These are phyloP conservation scores for Martiniozyma abietophila DNA, from an alignment of 805 yeast genomes.

Conservation along the genomic window DNA sequence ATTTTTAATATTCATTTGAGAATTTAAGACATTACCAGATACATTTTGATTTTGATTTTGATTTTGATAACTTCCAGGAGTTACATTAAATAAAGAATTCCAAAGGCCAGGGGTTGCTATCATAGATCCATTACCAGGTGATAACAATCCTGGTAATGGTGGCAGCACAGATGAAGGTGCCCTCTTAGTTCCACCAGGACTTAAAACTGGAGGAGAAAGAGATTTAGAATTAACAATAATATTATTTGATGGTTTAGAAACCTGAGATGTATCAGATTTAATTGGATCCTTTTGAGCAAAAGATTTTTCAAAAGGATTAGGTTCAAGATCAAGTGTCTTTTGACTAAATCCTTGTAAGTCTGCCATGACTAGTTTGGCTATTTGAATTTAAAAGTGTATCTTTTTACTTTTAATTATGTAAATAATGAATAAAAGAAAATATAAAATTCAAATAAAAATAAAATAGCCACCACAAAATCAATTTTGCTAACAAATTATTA, in stretches of 20 bases:
- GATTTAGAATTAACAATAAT: too few species aligned
- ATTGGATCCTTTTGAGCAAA: too few species aligned
- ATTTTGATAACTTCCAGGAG: slow-evolving; percentile 9
- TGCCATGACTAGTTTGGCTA: too few species aligned
- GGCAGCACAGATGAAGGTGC: slow-evolving; percentile 30
- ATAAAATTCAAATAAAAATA: too few species aligned
- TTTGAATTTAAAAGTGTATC: too few species aligned
- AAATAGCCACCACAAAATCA: too few species aligned
- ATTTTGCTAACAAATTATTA: too few species aligned
- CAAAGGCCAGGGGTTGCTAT: slow-evolving; percentile 50
- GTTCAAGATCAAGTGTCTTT: slow-evolving; percentile 47
- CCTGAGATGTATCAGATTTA: too few species aligned
- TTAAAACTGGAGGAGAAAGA: slow-evolving; percentile 37
- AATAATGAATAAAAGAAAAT: too few species aligned
- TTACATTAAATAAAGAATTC: slow-evolving; percentile 34
- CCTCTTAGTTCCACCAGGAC: slow-evolving; percentile 45
- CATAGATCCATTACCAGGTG: slow-evolving; percentile 36
- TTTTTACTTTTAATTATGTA: too few species aligned
- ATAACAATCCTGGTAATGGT: slow-evolving; percentile 33
- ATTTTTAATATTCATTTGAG: background rate
- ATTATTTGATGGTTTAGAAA: too few species aligned
- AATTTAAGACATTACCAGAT: background rate
- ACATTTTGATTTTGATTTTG: background rate
- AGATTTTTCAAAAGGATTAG: slow-evolving; percentile 91
- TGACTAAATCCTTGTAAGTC: too few species aligned